These are phyloP conservation scores for Mallotus repandus DNA, from an alignment of 441 rosid species.

Conservation along the genomic window DNA sequence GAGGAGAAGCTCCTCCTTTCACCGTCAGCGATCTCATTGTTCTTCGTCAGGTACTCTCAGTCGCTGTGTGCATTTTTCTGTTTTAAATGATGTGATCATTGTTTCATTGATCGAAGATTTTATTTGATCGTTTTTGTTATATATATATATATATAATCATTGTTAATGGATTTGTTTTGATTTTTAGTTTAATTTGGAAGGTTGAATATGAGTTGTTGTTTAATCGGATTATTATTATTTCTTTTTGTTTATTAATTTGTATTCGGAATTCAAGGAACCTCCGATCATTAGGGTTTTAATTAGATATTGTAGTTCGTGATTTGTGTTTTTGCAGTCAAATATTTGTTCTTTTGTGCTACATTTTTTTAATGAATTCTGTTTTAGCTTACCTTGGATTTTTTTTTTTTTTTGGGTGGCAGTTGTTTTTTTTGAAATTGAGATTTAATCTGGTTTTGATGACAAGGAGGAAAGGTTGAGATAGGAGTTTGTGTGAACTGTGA, in stretches of 20 bases:
- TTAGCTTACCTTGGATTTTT: not conserved
- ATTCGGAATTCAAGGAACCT: too few species aligned
- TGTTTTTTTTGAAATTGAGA: conserved; percentile 21
- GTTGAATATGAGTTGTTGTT: not conserved
- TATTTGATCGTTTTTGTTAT: not conserved
- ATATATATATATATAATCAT: too few species aligned
- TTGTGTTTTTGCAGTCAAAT: not conserved
- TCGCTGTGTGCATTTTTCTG: not conserved
- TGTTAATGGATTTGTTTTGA: not conserved
- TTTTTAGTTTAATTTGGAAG: not conserved
- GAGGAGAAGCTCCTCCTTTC: conserved; percentile 22
- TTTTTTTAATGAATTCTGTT: not conserved
- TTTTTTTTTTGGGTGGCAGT: conserved; percentile 14
- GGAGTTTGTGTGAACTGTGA: conserved; percentile 22
- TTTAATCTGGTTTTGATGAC: conserved; percentile 13
- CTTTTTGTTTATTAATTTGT: too few species aligned
- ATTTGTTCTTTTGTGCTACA: not conserved
- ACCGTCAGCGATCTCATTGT: conserved; percentile 16
- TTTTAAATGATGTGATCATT: conserved; percentile 16
- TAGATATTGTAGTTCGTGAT: not conserved
- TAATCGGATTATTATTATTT: not conserved
- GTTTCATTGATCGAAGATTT: not conserved
- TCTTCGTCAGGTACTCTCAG: conserved; percentile 18
- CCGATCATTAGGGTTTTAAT: conserved; percentile 1
- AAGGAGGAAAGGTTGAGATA: conserved; percentile 18